phyloP scores from a whole-genome alignment of 768 basidiomycete genomes.

The Leccinum longicurvipes region DNA sequence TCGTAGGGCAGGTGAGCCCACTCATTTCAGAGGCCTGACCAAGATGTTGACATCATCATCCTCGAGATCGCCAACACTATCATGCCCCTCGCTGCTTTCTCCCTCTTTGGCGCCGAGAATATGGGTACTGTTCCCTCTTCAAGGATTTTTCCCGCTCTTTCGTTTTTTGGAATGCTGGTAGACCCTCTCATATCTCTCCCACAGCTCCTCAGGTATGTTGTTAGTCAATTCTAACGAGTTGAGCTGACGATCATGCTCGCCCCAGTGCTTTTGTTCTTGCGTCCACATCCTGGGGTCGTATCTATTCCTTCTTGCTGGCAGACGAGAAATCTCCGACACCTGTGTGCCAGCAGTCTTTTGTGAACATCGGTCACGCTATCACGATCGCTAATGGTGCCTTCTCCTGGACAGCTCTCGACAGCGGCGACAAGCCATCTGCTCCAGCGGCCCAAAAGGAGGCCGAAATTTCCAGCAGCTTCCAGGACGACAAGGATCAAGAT shows the following conservation, averaged over 20 bases:
- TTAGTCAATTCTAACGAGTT: neutral
- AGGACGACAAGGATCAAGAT: constrained; percentile 6
- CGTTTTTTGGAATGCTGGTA: constrained; percentile 32
- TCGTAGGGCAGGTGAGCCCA: constrained; percentile 21
- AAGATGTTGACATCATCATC: constrained; percentile 3
- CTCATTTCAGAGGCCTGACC: neutral
- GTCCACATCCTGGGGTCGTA: constrained; percentile 26
- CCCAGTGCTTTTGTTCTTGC: constrained; percentile 25
- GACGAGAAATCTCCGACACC: constrained; percentile 17
- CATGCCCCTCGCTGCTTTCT: constrained; percentile 33
- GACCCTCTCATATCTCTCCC: constrained; percentile 30
- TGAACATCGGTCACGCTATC: constrained; percentile 19
- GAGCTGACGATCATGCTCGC: neutral
- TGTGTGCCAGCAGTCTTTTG: neutral
- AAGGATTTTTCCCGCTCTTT: constrained; percentile 28
- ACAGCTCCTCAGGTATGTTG: constrained; percentile 26
- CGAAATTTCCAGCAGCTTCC: constrained; percentile 8
- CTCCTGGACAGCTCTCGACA: constrained; percentile 23
- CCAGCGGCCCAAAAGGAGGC: neutral
- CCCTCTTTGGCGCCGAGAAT: constrained; percentile 26
- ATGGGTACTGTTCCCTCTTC: constrained; percentile 20
- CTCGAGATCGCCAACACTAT: constrained; percentile 24
- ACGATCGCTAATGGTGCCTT: constrained; percentile 20
- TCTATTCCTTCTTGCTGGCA: constrained; percentile 28
- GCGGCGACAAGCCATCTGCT: neutral